Percentiles rank a stretch among this genome's conserved stretches.
phyloP scores from a whole-genome alignment of 208 protist genomes.

The Acanthamoeba castellanii region DNA sequence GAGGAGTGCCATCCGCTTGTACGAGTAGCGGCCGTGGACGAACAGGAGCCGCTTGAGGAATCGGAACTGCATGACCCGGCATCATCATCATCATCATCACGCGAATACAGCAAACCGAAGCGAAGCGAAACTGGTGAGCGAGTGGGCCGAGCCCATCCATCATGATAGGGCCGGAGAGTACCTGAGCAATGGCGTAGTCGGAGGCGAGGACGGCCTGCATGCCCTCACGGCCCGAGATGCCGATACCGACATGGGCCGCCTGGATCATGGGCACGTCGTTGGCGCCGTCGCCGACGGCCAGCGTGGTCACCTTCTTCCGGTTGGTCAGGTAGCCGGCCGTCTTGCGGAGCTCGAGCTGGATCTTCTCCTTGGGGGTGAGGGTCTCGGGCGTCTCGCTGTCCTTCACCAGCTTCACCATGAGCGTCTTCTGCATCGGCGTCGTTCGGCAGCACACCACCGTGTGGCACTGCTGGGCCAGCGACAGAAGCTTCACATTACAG shows the following conservation, averaged over 20 bases:
- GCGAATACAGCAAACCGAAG: background rate
- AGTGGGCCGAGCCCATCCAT: background rate
- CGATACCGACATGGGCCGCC: conserved; percentile 90
- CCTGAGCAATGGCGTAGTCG: conserved; percentile 90
- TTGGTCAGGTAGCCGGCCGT: conserved; percentile 43
- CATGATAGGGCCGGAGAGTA: conserved; percentile 39
- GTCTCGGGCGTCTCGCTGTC: conserved; percentile 63
- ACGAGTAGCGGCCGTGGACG: conserved; percentile 95
- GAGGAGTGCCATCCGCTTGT: conserved; percentile 93
- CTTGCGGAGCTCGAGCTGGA: conserved; percentile 54
- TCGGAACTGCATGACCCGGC: conserved; percentile 89
- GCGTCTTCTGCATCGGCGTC: conserved; percentile 88
- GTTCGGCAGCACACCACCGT: conserved; percentile 89
- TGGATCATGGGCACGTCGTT: conserved; percentile 92
- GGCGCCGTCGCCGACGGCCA: conserved; percentile 90
- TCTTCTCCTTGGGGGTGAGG: conserved; percentile 54
- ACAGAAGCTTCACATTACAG: background rate
- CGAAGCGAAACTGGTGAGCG: background rate
- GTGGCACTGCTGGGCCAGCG: conserved; percentile 72
- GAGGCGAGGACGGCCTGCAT: conserved; percentile 87
- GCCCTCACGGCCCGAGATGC: conserved; percentile 91
- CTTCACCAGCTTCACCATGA: conserved; percentile 72
- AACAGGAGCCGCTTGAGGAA: conserved; percentile 94
- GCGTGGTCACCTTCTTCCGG: conserved; percentile 74
- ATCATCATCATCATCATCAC: background rate